A percentile compares a stretch with the other conserved stretches of the same genome.
Evolutionary conservation across 2,329 filamentous ascomycete species (phyloP).

Genomic region (Byssoonygena ceratinophila): DNA sequence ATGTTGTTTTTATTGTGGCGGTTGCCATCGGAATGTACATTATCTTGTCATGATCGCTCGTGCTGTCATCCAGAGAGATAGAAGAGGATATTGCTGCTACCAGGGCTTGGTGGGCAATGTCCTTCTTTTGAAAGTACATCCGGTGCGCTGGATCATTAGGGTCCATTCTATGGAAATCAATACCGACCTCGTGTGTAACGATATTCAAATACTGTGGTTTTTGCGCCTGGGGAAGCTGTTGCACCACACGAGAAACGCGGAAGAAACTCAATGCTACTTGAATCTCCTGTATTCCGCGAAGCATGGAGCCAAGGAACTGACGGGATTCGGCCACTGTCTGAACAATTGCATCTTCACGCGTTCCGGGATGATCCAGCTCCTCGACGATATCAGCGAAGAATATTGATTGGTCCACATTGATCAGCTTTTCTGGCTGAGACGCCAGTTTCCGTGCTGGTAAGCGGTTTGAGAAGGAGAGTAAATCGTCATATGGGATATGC

Average conservation of each 20-base stretch:
- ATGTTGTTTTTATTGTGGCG: conserved; percentile 82
- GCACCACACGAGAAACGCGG: conserved; percentile 70
- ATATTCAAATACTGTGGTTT: conserved; percentile 71
- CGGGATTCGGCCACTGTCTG: conserved; percentile 84
- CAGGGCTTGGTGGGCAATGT: conserved; percentile 89
- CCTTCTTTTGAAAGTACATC: conserved; percentile 93
- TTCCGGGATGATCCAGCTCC: conserved; percentile 59
- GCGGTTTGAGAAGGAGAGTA: conserved; percentile 42
- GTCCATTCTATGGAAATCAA: conserved; percentile 85
- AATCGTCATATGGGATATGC: conserved; percentile 81
- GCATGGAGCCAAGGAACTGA: conserved; percentile 78
- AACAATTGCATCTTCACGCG: conserved; percentile 56
- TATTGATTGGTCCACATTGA: conserved; percentile 42
- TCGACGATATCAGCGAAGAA: conserved; percentile 63
- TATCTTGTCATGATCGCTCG: conserved; percentile 71
- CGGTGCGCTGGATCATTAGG: conserved; percentile 87
- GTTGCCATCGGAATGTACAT: conserved; percentile 96
- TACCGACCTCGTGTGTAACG: conserved; percentile 90
- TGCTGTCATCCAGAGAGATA: conserved; percentile 81
- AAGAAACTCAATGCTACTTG: conserved; percentile 91
- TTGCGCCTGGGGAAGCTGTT: conserved; percentile 54
- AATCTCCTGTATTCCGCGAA: conserved; percentile 89
- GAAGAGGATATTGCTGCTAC: conserved; percentile 87
- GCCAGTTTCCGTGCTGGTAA: conserved; percentile 26
- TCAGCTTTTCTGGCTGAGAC: not conserved